Evolutionary conservation across 352 stramenopile species (phyloP).

Genomic region (Pythium rhizo-oryzae): DNA sequence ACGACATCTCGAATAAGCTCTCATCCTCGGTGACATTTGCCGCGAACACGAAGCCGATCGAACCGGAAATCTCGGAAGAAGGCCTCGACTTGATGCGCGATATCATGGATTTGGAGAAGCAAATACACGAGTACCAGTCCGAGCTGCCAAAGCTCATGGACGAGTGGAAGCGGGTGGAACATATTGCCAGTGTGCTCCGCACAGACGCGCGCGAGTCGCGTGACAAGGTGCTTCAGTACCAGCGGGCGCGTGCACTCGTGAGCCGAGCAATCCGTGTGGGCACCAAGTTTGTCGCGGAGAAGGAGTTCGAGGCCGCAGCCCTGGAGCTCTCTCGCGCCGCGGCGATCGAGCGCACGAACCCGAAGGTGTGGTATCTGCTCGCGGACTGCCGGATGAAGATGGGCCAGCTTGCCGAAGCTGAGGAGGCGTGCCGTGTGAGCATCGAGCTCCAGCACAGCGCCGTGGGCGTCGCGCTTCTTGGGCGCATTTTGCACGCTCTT

Average conservation of each 20-base stretch:
- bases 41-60: constrained; percentile 10
- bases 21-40: constrained; percentile 10
- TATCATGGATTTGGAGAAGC: constrained; percentile 34
- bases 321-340: constrained; percentile 30
- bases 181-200: constrained; percentile 15
- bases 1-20: neutral
- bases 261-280: constrained; percentile 23
- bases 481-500: constrained; percentile 26
- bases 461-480: constrained; percentile 24
- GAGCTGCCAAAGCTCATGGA: constrained; percentile 31
- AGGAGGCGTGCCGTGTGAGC: constrained; percentile 33
- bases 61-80: constrained; percentile 24
- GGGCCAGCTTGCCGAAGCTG: constrained; percentile 25
- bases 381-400: constrained; percentile 31
- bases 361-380: constrained; percentile 36
- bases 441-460: constrained; percentile 31
- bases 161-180: constrained; percentile 28
- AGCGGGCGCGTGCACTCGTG: constrained; percentile 27
- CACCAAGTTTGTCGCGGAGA: constrained; percentile 17
- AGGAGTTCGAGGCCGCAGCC: constrained; percentile 32
- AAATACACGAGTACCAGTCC: constrained; percentile 30
- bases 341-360: constrained; percentile 33
- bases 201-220: constrained; percentile 20
- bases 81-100: constrained; percentile 25
- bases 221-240: constrained; percentile 29